Conservation (phyloP, 176 grass and related monocot species). For the Rhipidocladum racemiflorum region DNA sequence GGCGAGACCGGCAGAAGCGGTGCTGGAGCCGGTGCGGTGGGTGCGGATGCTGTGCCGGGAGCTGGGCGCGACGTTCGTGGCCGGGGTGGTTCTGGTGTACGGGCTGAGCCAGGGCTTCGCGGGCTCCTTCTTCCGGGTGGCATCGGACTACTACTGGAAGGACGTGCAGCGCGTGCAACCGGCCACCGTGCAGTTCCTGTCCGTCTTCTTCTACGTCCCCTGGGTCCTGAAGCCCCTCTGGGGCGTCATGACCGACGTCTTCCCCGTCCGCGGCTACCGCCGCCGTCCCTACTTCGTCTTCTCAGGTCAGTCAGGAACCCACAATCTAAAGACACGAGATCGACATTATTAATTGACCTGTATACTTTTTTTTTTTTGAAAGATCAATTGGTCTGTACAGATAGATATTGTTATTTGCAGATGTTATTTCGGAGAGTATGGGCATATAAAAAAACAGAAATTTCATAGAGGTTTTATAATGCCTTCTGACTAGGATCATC, state of each 20-base stretch:
- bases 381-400: neutral
- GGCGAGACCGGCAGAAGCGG: neutral
- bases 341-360: neutral
- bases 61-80: slow-evolving; percentile 69
- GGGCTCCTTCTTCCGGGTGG: slow-evolving; percentile 66
- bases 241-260: slow-evolving; percentile 82
- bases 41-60: slow-evolving; percentile 81
- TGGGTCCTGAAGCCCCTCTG: slow-evolving; percentile 91
- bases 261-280: slow-evolving; percentile 72
- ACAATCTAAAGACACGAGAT: neutral
- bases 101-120: slow-evolving; percentile 83
- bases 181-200: slow-evolving; percentile 74
- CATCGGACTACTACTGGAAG: slow-evolving; percentile 96
- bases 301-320: slow-evolving; percentile 42
- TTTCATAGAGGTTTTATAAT: neutral
- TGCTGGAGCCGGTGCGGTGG: slow-evolving; percentile 61
- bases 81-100: slow-evolving; percentile 82
- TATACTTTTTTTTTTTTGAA: no score
- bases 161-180: slow-evolving; percentile 81
- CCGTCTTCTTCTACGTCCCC: slow-evolving; percentile 64
- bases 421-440: slow-evolving; percentile 14
- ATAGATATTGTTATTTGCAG: neutral
- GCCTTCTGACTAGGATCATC: neutral
- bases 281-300: slow-evolving; percentile 86
- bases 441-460: neutral